Base-by-base conservation (phyloP, 805 yeast genomes). In the Pichia nanzhaoensis region DNA sequence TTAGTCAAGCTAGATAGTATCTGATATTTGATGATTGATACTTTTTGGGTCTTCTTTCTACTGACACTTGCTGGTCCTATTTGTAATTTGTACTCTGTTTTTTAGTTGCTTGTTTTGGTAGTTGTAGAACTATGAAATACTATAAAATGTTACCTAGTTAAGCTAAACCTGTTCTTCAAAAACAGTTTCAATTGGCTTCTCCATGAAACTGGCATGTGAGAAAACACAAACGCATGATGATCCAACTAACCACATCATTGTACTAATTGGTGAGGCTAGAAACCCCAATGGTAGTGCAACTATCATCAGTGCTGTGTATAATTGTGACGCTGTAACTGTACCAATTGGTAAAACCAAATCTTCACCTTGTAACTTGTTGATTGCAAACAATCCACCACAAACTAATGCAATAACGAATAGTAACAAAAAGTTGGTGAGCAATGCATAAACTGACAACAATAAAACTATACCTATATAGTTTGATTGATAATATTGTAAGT, bases 131-230 rank as follows among this genome's bases (percentile, higher is more conserved):
- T 28, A 18, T 28, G 16, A 8, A 6, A 13, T 37, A 27, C 30
- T 17, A 16, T 10, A 21, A 7, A 20, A 18, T 17, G 20, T 27
- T n/a, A 18, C 22, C 47, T n/a, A n/a, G n/a, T n/a, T n/a, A n/a
- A n/a, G n/a, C n/a, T 58, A 70, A 51, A 70, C 75, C 37, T 57
- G 52, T 64, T 90, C 98, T 66, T 90, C 96, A 60, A 93, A 93
- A 18, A 93, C 97, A 32, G 95, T 84, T 71, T 93, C 99, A 54
- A 93, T 87, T 37, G 99, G 99, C 68, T 93, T 93, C 64, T 93
- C 99, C 84, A 93, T 77, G 53, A 93, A 74, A 14, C 91, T 71
- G 37, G 99, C 99, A 66, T 93, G 99, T 4, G 95, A 78, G 46
- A 90, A 70, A 34, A 93, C 90, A 42, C 84, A 66, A 43, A 89